These are phyloP conservation scores for Cryomyces minteri DNA, from an alignment of 495 filamentous ascomycete genomes.

Conservation along the genomic window DNA sequence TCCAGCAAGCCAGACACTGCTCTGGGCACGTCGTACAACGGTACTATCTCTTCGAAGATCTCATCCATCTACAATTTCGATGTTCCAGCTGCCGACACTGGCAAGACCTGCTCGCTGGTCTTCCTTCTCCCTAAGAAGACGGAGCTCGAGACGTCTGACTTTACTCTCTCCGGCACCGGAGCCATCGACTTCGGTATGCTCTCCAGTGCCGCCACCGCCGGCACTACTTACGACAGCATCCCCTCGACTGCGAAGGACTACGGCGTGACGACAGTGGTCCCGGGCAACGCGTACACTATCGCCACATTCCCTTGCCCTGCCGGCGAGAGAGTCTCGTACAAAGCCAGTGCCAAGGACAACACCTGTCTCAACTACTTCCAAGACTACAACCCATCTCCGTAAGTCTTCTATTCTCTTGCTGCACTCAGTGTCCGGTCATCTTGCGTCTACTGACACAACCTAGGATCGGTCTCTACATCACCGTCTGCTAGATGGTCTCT, in stretches of 20 bases:
- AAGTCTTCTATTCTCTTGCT: neutral
- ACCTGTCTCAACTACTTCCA: constrained; percentile 6
- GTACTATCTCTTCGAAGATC: constrained; percentile 4
- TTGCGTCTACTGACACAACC: too few species aligned
- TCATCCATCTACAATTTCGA: constrained; percentile 20
- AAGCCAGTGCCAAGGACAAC: constrained; percentile 1
- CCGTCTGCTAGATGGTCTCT: too few species aligned
- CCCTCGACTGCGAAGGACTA: neutral
- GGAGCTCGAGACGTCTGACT: constrained; percentile 8
- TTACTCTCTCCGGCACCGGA: constrained; percentile 7
- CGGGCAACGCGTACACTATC: constrained; percentile 5
- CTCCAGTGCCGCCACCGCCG: constrained; percentile 4
- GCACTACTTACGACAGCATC: constrained; percentile 9
- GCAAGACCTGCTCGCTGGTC: constrained; percentile 16
- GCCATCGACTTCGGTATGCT: constrained; percentile 13
- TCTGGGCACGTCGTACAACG: constrained; percentile 12
- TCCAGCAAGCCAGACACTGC: constrained; percentile 7
- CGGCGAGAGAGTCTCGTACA: neutral
- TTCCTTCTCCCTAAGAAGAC: constrained; percentile 14
- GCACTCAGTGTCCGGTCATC: too few species aligned
- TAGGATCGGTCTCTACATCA: too few species aligned
- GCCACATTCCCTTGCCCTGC: neutral
- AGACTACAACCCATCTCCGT: constrained; percentile 10
- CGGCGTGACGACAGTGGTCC: neutral
- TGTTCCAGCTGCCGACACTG: constrained; percentile 8